Conservation (phyloP, 2,329 filamentous ascomycete genomes). For the Ophiobolus disseminans region DNA sequence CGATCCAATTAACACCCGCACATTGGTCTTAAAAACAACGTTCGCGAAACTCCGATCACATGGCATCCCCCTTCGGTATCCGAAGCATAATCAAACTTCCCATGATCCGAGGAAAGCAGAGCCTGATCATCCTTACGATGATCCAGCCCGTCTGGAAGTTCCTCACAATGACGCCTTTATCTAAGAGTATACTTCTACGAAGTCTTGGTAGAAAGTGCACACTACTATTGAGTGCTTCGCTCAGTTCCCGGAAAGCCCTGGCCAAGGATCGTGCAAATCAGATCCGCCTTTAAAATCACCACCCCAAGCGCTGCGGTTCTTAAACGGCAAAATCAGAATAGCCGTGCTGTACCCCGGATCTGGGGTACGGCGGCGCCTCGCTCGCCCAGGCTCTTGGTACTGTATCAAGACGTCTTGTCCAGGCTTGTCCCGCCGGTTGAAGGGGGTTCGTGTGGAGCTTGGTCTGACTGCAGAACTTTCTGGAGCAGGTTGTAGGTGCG, state of each 20-base stretch:
- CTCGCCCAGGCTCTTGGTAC: constrained; percentile 25
- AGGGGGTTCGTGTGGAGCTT: constrained; percentile 19
- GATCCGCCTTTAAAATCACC: constrained; percentile 17
- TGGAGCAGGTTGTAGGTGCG: background rate
- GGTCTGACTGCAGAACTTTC: constrained; percentile 9
- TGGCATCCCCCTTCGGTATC: no score
- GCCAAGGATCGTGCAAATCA: constrained; percentile 9
- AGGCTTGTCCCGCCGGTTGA: constrained; percentile 38
- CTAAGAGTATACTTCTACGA: no score
- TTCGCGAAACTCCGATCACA: no score
- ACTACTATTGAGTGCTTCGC: background rate
- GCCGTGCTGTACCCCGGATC: constrained; percentile 24
- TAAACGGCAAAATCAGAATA: constrained; percentile 9
- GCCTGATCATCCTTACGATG: no score
- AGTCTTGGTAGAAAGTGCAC: no score
- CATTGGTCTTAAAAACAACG: no score
- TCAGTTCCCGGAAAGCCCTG: background rate
- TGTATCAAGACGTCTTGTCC: constrained; percentile 29
- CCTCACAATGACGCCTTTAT: no score
- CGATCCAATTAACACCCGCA: no score
- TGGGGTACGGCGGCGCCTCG: constrained; percentile 8
- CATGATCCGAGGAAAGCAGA: no score
- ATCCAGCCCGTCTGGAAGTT: no score
- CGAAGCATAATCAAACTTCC: no score
- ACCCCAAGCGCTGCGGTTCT: constrained; percentile 1